Conservation (phyloP, 768 basidiomycete genomes). For the Phaeotremella fagi region DNA sequence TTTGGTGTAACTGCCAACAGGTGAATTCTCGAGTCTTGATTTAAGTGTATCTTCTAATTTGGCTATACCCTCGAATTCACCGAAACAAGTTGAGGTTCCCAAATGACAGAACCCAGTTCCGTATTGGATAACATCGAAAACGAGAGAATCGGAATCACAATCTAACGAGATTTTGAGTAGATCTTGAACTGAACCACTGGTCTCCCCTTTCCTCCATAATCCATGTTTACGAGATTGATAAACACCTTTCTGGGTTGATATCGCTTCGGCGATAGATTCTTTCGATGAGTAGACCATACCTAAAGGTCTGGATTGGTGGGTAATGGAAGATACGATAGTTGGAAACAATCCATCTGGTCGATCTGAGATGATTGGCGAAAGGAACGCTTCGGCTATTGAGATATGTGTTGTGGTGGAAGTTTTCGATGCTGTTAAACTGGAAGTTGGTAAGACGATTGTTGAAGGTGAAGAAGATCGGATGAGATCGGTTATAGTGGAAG, state of each 20-base stretch:
- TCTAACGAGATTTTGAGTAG: constrained; percentile 76
- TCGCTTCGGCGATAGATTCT: constrained; percentile 79
- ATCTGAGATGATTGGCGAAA: constrained; percentile 75
- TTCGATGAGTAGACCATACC: constrained; percentile 93
- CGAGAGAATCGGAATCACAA: constrained; percentile 87
- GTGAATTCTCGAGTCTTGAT: constrained; percentile 67
- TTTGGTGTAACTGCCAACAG: constrained; percentile 86
- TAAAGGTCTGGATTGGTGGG: constrained; percentile 51
- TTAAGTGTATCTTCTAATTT: constrained; percentile 74
- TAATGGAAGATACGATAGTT: constrained; percentile 72
- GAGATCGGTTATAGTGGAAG: constrained; percentile 60
- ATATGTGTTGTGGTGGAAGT: constrained; percentile 58
- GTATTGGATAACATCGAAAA: constrained; percentile 79
- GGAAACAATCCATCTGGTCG: constrained; percentile 88
- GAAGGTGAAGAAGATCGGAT: constrained; percentile 54
- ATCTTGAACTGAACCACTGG: constrained; percentile 87
- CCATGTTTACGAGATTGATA: constrained; percentile 96
- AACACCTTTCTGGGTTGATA: constrained; percentile 80
- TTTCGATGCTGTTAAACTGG: constrained; percentile 62
- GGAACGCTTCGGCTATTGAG: constrained; percentile 77
- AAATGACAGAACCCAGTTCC: constrained; percentile 94
- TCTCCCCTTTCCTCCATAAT: constrained; percentile 94
- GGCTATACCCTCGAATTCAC: constrained; percentile 68
- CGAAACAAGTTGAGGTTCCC: constrained; percentile 80
- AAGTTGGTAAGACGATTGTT: constrained; percentile 64